Percentiles rank a stretch among this genome's conserved stretches.
Conservation (phyloP, 2,329 filamentous ascomycete species). For the Delphinella strobiligena region DNA sequence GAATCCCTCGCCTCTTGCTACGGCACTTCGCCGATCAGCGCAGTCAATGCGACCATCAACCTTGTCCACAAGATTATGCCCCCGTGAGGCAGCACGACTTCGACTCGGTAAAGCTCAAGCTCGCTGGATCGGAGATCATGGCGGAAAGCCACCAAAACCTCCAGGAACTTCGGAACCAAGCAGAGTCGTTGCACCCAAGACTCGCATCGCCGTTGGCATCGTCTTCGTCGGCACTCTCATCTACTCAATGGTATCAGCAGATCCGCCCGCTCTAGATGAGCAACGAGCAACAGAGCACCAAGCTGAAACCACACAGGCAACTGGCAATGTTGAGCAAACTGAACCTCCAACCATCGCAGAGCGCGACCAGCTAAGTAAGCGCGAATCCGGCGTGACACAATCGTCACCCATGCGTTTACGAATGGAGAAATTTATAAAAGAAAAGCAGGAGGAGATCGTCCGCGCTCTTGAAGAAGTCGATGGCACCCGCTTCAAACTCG, state of each 20-base stretch:
- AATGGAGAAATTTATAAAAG: constrained; percentile 94
- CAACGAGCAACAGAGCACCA: constrained; percentile 2
- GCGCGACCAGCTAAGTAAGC: constrained; percentile 69
- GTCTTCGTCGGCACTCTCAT: constrained; percentile 41
- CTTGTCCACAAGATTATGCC: constrained; percentile 5
- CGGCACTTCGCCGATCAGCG: constrained; percentile 6
- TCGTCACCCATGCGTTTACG: constrained; percentile 90
- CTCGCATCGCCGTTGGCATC: constrained; percentile 33
- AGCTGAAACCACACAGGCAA: constrained; percentile 16
- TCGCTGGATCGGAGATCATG: constrained; percentile 7
- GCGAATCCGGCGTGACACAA: constrained; percentile 60
- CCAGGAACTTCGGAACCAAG: constrained; percentile 6
- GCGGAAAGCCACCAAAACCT: constrained; percentile 4
- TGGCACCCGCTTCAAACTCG: constrained; percentile 66
- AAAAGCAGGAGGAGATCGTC: constrained; percentile 83
- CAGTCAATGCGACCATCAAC: constrained; percentile 3
- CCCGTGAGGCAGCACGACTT: background rate
- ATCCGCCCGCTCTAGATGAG: constrained; percentile 1
- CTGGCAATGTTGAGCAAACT: constrained; percentile 28
- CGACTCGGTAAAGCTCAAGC: constrained; percentile 5
- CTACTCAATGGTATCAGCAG: constrained; percentile 48
- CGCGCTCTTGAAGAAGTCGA: constrained; percentile 72
- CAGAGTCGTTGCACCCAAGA: constrained; percentile 27
- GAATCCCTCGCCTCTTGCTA: background rate
- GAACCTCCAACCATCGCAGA: constrained; percentile 68